These are phyloP conservation scores for Orbilia blumenaviensis DNA, from an alignment of 2,329 filamentous ascomycete species.

Conservation along the genomic window DNA sequence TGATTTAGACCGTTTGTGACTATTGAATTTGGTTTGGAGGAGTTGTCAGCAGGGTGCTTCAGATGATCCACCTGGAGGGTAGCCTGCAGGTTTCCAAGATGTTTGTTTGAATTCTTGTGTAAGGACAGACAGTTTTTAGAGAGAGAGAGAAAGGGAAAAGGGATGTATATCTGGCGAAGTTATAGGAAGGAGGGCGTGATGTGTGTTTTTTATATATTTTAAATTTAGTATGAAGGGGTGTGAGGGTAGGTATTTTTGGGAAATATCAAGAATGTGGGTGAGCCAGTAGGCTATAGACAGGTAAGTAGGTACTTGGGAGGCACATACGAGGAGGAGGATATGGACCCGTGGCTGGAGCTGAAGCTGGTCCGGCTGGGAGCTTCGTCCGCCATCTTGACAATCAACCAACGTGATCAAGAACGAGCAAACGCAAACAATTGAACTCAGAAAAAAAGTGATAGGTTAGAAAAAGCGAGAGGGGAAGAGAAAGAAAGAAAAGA, in stretches of 20 bases:
- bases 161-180: background rate
- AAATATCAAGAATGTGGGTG: too few relatives aligned
- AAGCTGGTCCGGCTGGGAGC: slow-evolving; percentile 14
- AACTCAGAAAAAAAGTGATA: background rate
- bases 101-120: background rate
- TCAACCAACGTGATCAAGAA: too few relatives aligned
- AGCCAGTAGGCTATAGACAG: too few relatives aligned
- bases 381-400: slow-evolving; percentile 23
- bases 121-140: background rate
- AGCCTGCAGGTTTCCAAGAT: background rate
- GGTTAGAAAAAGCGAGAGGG: background rate
- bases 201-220: too few relatives aligned
- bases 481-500: background rate
- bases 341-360: slow-evolving; percentile 24
- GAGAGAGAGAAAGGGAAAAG: too few relatives aligned
- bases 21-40: background rate
- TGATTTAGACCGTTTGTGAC: slow-evolving; percentile 47
- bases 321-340: slow-evolving; percentile 30
- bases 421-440: too few relatives aligned
- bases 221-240: too few relatives aligned
- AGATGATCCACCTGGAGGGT: slow-evolving; percentile 20
- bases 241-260: too few relatives aligned
- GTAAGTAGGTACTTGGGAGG: background rate
- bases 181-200: background rate
- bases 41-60: slow-evolving; percentile 29